Conservation (phyloP, 176 grass and related monocot species). For the Musa acuminata region DNA sequence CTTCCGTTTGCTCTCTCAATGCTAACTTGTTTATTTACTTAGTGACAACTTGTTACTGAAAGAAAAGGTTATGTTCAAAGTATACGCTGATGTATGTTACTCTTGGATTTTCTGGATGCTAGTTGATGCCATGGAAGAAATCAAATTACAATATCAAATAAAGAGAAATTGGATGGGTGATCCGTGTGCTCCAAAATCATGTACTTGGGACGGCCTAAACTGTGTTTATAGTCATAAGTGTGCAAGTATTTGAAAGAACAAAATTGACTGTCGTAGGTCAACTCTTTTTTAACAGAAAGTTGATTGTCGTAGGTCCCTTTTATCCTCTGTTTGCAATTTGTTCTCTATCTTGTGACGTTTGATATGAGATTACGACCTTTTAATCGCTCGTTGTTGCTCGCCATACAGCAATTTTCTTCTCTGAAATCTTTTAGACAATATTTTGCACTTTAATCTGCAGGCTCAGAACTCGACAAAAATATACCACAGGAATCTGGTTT, state of each 20-base stretch:
- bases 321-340: too few species aligned
- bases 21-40: too few species aligned
- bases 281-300: too few species aligned
- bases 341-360: too few species aligned
- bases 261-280: too few species aligned
- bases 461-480: neutral
- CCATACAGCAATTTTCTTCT: too few species aligned
- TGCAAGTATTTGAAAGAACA: neutral
- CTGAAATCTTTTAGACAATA: neutral
- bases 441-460: neutral
- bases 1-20: too few species aligned
- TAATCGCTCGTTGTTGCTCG: too few species aligned
- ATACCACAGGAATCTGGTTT: neutral
- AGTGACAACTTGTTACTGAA: neutral
- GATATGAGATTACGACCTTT: too few species aligned
- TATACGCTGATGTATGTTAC: neutral
- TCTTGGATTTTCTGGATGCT: too few species aligned
- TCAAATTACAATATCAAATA: conserved; percentile 10
- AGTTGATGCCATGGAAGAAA: conserved; percentile 19
- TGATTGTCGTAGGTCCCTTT: too few species aligned
- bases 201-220: conserved; percentile 15
- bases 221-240: neutral
- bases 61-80: neutral
- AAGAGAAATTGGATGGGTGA: conserved; percentile 27
- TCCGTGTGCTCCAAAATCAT: conserved; percentile 15